Percentiles rank a stretch among this genome's conserved stretches.
These are phyloP conservation scores for Aspergillus chevalieri DNA, from an alignment of 2,329 filamentous ascomycete species.

Conservation along the genomic window DNA sequence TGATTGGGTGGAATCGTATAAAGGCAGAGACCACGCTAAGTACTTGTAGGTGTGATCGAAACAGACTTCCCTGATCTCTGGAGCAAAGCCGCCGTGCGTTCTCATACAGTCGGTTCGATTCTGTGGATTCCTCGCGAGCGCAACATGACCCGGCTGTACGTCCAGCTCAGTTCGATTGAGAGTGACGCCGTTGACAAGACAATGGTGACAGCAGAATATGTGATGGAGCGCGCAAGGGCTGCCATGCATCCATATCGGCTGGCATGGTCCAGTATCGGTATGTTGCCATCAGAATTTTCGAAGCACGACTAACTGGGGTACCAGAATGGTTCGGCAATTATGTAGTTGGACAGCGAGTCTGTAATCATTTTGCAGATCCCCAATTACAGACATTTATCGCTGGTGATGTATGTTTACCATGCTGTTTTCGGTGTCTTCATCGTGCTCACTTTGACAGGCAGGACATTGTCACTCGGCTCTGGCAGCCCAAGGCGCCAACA, in stretches of 20 bases:
- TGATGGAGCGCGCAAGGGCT: conserved; percentile 51
- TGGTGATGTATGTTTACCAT: conserved; percentile 35
- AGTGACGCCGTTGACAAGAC: conserved; percentile 24
- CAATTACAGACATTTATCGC: conserved; percentile 43
- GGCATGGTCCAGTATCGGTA: conserved; percentile 29
- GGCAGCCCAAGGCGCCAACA: conserved; percentile 31
- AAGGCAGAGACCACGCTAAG: neutral
- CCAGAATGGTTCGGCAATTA: conserved; percentile 48
- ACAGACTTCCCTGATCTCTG: conserved; percentile 70
- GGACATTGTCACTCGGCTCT: conserved; percentile 28
- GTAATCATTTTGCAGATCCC: conserved; percentile 40
- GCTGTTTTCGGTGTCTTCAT: neutral
- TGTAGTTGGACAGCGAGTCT: conserved; percentile 45
- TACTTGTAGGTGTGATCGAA: conserved; percentile 41
- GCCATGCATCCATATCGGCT: conserved; percentile 43
- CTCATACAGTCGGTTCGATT: conserved; percentile 61
- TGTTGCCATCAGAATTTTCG: neutral
- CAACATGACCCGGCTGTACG: conserved; percentile 61
- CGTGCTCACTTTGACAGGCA: conserved; percentile 10
- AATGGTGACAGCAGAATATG: conserved; percentile 55
- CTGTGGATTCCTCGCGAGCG: conserved; percentile 69
- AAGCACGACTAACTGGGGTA: conserved; percentile 7
- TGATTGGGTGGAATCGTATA: conserved; percentile 20
- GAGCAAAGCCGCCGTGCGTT: conserved; percentile 66
- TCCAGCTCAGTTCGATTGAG: conserved; percentile 31